Conservation (phyloP, 345 rosid genomes). For the Eucalyptus regnans region DNA sequence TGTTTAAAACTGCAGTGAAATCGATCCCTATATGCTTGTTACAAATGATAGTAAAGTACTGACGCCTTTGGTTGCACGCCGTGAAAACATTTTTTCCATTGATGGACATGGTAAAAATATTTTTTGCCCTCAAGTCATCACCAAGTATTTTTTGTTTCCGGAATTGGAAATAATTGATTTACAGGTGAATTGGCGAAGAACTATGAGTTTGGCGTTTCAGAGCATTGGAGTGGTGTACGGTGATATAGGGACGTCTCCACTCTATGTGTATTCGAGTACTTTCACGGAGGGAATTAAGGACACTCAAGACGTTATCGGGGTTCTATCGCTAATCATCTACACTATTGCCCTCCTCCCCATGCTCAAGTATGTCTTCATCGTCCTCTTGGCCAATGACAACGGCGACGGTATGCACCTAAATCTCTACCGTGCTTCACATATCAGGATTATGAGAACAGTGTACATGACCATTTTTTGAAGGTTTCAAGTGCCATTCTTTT, state of each 20-base stretch:
- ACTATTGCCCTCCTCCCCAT: background rate
- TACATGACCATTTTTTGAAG: background rate
- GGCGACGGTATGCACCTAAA: constrained; percentile 17
- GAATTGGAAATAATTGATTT: background rate
- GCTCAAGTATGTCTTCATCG: background rate
- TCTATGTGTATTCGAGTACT: background rate
- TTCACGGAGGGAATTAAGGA: background rate
- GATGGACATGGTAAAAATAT: background rate
- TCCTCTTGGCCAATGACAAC: background rate
- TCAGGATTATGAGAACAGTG: background rate
- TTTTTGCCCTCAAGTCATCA: background rate
- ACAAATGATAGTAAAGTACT: background rate
- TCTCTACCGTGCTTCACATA: background rate
- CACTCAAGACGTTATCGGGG: background rate
- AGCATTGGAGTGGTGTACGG: constrained; percentile 1
- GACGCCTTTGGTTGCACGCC: background rate
- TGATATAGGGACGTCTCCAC: background rate
- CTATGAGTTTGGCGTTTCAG: constrained; percentile 2
- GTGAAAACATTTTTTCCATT: background rate
- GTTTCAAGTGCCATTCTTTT: background rate
- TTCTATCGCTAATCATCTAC: background rate
- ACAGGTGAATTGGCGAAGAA: constrained; percentile 33
- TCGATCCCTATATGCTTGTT: background rate
- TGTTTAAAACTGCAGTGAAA: background rate
- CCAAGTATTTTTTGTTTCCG: background rate